These are phyloP conservation scores for Clonostachys chloroleuca DNA, from an alignment of 2,329 filamentous ascomycete species.

Conservation along the genomic window DNA sequence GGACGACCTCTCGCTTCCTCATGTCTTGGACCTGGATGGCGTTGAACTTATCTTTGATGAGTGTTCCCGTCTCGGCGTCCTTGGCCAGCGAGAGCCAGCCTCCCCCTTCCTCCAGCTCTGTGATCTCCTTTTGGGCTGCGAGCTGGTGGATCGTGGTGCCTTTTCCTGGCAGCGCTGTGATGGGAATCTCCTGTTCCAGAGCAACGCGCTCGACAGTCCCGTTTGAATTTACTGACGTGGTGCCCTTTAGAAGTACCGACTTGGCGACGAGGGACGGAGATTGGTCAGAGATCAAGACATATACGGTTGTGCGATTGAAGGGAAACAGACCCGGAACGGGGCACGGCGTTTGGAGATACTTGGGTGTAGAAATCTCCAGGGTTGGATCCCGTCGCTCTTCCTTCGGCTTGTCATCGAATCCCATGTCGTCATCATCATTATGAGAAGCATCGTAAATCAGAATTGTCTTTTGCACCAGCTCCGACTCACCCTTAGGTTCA, in stretches of 20 bases:
- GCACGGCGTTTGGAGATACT: conserved; percentile 59
- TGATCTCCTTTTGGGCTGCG: conserved; percentile 61
- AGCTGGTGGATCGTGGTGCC: conserved; percentile 64
- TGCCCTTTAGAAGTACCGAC: conserved; percentile 54
- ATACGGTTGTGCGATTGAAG: conserved; percentile 61
- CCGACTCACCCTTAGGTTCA: conserved; percentile 1
- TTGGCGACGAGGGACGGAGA: conserved; percentile 13
- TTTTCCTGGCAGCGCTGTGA: conserved; percentile 39
- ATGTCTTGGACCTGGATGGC: conserved; percentile 51
- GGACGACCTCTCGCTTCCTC: conserved; percentile 61
- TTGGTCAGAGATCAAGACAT: conserved; percentile 56
- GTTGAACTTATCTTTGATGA: conserved; percentile 40
- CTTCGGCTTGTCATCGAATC: conserved; percentile 32
- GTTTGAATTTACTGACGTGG: conserved; percentile 21
- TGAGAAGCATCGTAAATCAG: conserved; percentile 50
- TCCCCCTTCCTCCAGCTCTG: conserved; percentile 65
- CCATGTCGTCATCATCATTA: conserved; percentile 37
- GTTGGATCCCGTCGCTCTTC: conserved; percentile 42
- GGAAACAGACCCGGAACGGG: conserved; percentile 61
- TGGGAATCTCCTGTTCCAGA: conserved; percentile 59
- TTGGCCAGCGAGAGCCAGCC: conserved; percentile 59
- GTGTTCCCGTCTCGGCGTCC: conserved; percentile 28
- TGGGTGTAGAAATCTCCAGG: conserved; percentile 46
- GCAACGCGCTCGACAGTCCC: conserved; percentile 37
- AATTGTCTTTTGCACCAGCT: conserved; percentile 33